Percentiles rank a stretch among this genome's conserved stretches.
Evolutionary conservation across 805 yeast species (phyloP).

Genomic region (Yarrowia osloensis): DNA sequence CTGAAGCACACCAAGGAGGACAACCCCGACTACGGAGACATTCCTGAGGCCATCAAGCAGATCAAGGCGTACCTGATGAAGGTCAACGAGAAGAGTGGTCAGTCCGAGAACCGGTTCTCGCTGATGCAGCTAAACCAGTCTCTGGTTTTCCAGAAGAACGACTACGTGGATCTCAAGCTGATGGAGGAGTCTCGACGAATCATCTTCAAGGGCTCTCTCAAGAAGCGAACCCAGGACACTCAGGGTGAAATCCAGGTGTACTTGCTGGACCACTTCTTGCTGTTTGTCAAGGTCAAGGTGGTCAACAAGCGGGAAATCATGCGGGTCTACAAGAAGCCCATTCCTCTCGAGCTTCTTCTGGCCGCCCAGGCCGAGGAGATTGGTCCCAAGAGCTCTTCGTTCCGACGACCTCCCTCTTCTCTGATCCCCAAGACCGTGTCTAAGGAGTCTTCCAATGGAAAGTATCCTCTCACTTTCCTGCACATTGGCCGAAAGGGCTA

Average conservation of each 20-base stretch:
- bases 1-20: conserved; percentile 79
- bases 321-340: conserved; percentile 76
- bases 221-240: conserved; percentile 68
- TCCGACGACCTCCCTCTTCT: conserved; percentile 37
- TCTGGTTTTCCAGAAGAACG: conserved; percentile 77
- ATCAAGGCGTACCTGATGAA: conserved; percentile 73
- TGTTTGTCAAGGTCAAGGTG: conserved; percentile 81
- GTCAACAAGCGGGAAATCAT: conserved; percentile 89
- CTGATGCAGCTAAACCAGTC: conserved; percentile 84
- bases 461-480: conserved; percentile 51
- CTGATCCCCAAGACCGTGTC: conserved; percentile 31
- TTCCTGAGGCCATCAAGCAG: conserved; percentile 72
- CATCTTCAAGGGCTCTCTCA: conserved; percentile 72
- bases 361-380: conserved; percentile 78
- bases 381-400: conserved; percentile 48
- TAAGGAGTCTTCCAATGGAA: conserved; percentile 35
- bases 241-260: conserved; percentile 84
- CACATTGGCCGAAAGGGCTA: conserved; percentile 54
- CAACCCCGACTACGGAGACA: conserved; percentile 66
- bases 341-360: conserved; percentile 43
- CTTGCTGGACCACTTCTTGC: conserved; percentile 80
- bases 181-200: conserved; percentile 79
- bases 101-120: conserved; percentile 88
- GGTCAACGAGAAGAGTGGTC: conserved; percentile 87
- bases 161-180: conserved; percentile 80